Percentiles rank a stretch among this genome's conserved stretches.
These are phyloP conservation scores for Camelina sativa DNA, from an alignment of 345 rosid species.

Conservation along the genomic window DNA sequence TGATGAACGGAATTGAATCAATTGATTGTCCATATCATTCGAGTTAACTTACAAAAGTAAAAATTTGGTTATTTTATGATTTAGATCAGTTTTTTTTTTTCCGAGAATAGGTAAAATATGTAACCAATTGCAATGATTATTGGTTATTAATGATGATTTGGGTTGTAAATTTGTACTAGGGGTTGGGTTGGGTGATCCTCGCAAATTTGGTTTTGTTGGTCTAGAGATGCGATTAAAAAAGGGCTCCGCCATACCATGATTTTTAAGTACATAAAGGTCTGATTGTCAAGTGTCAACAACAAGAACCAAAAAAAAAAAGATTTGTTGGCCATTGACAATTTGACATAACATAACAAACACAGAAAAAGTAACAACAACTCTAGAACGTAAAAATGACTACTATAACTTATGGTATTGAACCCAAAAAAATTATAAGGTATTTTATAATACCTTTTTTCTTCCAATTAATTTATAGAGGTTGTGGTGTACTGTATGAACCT, in stretches of 20 bases:
- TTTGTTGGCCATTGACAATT: background rate
- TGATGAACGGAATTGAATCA: too few relatives aligned
- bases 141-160: background rate
- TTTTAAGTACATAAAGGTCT: background rate
- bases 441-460: slow-evolving; percentile 1
- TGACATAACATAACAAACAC: background rate
- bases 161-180: too few relatives aligned
- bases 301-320: too few relatives aligned
- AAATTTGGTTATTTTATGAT: background rate
- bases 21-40: background rate
- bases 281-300: too few relatives aligned
- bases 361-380: background rate
- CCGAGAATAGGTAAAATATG: background rate
- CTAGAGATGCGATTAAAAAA: background rate
- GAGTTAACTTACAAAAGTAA: background rate
- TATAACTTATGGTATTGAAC: background rate
- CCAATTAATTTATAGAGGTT: slow-evolving; percentile 8
- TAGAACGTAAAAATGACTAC: too few relatives aligned
- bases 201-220: background rate
- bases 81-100: background rate
- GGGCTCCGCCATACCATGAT: background rate
- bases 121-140: background rate
- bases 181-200: too few relatives aligned
- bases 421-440: background rate
- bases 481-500: background rate